Evolutionary conservation across 2,329 filamentous ascomycete genomes (phyloP), one percentile per base, ranked within the genome.

Genomic region (Hirsutella thompsonii): DNA sequence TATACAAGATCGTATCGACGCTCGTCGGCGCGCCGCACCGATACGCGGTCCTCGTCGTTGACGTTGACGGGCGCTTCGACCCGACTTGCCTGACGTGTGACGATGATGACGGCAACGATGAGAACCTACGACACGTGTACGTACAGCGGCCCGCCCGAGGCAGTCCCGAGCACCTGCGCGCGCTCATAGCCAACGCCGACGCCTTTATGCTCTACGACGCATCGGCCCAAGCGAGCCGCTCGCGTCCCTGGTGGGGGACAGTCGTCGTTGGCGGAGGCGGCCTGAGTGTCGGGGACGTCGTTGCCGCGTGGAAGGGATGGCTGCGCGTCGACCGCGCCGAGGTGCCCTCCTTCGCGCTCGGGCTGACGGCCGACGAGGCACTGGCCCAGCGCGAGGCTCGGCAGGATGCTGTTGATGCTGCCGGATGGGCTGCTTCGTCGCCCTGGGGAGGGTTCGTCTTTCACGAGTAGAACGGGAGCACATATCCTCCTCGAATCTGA

Each of bases 231-330:
- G 52, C 49, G 30, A 74, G 69, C 46, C 59, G 61, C 5, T 55
- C 49, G 20, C 64, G 74, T 4, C 63, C 67, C 44, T 75, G 68
- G 66, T 78, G 74, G 74, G 74, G 74, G n/a, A 74, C 70, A 2
- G 49, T 78, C 20, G 65, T 77, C 5, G 48, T 76, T 32, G 70
- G 69, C 9, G 64, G 63, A 1, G 40, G 30, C 18, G 34, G 38
- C 10, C 34, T 47, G 54, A 21, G 55, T 55, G 55, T 56, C 1
- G 58, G 61, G 18, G 51, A 60, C 39, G 44, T 60, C 34, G 49
- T 54, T 39, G 48, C 54, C 11, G 55, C 51, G 20, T 63, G 59
- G 59, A 62, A 55, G 45, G 74, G 74, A 9, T 78, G 74, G 74
- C 49, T 76, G 41, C 60, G 64, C 10, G 64, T 76, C 5, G 66